Evolutionary conservation across 495 filamentous ascomycete species (phyloP).

Genomic region (Lasiosphaeria miniovina): DNA sequence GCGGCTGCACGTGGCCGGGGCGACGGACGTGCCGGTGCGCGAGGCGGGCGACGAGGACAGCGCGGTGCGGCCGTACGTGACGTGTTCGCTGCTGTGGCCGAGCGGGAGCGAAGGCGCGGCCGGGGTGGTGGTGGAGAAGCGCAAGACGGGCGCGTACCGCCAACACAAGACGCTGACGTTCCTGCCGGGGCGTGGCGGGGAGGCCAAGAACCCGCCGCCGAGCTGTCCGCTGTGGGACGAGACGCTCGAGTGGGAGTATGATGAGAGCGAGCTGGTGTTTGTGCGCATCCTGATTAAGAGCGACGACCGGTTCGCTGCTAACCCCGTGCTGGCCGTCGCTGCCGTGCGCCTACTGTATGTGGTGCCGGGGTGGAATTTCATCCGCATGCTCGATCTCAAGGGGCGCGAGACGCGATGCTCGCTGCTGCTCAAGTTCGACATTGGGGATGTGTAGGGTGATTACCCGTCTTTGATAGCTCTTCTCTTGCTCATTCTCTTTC

Average conservation of each 20-base stretch:
- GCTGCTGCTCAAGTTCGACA: conserved; percentile 49
- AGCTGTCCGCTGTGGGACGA: conserved; percentile 53
- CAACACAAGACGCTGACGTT: conserved; percentile 36
- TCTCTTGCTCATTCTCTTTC: too few species aligned
- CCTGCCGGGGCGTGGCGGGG: neutral
- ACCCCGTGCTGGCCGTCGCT: conserved; percentile 47
- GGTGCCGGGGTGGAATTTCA: conserved; percentile 48
- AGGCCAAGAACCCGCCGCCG: conserved; percentile 40
- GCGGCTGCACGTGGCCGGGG: conserved; percentile 46
- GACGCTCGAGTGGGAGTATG: conserved; percentile 52
- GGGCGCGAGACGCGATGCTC: conserved; percentile 50
- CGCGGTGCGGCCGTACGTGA: conserved; percentile 52
- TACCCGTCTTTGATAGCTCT: neutral
- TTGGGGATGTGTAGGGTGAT: conserved; percentile 33
- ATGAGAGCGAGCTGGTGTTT: conserved; percentile 53
- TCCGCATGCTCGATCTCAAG: conserved; percentile 52
- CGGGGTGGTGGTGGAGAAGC: conserved; percentile 29
- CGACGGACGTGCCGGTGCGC: conserved; percentile 47
- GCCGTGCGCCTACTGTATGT: conserved; percentile 49
- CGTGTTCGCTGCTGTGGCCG: conserved; percentile 49
- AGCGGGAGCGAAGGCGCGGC: conserved; percentile 12
- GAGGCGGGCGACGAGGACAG: conserved; percentile 19
- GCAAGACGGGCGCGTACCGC: conserved; percentile 49
- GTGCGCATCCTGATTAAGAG: conserved; percentile 52
- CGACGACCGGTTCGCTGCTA: conserved; percentile 49